These are phyloP conservation scores for Simplicillium aogashimaense DNA, from an alignment of 2,329 filamentous ascomycete genomes.

Conservation along the genomic window DNA sequence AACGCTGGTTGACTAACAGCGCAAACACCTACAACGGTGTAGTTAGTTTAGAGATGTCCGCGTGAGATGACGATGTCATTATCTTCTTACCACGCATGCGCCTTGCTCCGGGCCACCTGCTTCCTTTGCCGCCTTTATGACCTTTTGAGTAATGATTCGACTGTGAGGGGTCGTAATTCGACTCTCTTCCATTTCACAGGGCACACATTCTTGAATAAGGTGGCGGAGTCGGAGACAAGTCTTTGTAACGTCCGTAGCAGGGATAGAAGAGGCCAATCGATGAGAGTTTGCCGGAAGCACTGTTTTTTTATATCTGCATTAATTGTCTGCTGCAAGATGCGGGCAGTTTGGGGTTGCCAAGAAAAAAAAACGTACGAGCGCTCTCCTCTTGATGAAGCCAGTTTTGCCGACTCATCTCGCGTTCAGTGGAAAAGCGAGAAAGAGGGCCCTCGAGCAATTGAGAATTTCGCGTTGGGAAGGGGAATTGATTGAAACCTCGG, in stretches of 20 bases:
- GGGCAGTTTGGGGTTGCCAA: background rate
- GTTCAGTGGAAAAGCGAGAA: too few relatives aligned
- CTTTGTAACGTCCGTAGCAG: conserved; percentile 75
- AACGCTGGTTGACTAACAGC: conserved; percentile 59
- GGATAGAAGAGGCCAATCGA: conserved; percentile 49
- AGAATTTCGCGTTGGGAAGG: background rate
- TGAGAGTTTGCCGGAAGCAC: too few relatives aligned
- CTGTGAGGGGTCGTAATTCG: conserved; percentile 74
- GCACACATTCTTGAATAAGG: conserved; percentile 79
- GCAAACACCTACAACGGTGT: conserved; percentile 48
- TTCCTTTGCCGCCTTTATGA: conserved; percentile 70
- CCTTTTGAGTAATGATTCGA: conserved; percentile 69
- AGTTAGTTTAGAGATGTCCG: too few relatives aligned
- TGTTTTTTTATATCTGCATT: too few relatives aligned
- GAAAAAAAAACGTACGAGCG: conserved; percentile 25
- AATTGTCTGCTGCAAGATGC: too few relatives aligned
- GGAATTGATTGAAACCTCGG: background rate
- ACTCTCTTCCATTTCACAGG: conserved; percentile 76
- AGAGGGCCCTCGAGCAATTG: too few relatives aligned
- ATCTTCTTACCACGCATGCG: conserved; percentile 55
- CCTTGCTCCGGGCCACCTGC: conserved; percentile 68
- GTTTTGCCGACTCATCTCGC: conserved; percentile 14
- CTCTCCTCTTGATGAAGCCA: conserved; percentile 33
- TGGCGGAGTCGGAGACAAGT: conserved; percentile 83
- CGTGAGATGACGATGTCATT: background rate